Base-by-base conservation (phyloP, 2,329 filamentous ascomycete genomes). In the Plenodomus lindquistii region DNA sequence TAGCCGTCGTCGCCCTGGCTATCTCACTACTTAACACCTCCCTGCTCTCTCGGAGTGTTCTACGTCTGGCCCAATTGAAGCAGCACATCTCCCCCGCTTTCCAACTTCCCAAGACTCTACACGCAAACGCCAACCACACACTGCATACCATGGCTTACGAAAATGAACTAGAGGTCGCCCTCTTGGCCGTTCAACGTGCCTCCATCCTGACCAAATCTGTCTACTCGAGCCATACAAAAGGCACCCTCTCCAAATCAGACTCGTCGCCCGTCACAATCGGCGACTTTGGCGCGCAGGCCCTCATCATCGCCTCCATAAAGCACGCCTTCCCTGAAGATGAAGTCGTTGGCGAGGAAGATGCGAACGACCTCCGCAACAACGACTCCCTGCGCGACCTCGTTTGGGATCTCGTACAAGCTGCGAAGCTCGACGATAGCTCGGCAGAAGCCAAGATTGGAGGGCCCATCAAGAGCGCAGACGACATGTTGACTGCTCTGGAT, bases 191-290 rank as follows among this genome's bases (percentile, higher is more conserved):
- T 48, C 91, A 96, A 77, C 85, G 92, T 57, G 92, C 88, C 20
- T 79, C 84, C 18, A 79, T 91, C 57, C 81, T 91, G 48, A 91
- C 88, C 42, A 88, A 89, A 73, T 83, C 83, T 54, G 88, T 91
- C 69, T 89, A 89, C 78, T 80, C 91, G 76, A 88, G 93, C 63
- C 94, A 93, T 75, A 88, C 91, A 64, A 97, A 97, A 78, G 93
- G 93, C 62, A 97, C 94, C 38, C 81, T 96, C 42, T 88, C 87
- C 72, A 99, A 99, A 79, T 87, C 90, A 74, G 94, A 99, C 80
- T 91, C 90, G 71, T 96, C 92, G 9, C 94, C 94, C 58, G 94
- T 99, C 65, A 99, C 94, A 16, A 94, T 97, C 64, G 94, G 93
- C 72, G 94, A 99, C 77, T 97, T 96, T 73, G 94, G 94, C 67